phyloP scores from a whole-genome alignment of 2,329 filamentous ascomycete species.

The Pseudogymnoascus sp. region DNA sequence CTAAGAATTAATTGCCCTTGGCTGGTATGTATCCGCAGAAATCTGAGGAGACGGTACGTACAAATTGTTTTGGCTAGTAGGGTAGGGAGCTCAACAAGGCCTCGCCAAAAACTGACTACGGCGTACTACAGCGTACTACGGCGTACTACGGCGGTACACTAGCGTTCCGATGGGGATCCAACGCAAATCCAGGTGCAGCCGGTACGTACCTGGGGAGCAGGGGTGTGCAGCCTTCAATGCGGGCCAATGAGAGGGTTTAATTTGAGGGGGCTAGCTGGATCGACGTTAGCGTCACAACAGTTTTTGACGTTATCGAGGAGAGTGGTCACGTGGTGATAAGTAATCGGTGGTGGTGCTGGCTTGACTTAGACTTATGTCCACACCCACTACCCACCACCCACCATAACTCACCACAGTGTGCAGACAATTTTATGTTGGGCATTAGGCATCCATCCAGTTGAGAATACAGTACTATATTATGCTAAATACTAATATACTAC shows the following conservation, averaged over 20 bases:
- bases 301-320: background rate
- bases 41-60: background rate
- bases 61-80: background rate
- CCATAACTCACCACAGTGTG: background rate
- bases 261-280: background rate
- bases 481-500: background rate
- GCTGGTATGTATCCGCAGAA: too few relatives aligned
- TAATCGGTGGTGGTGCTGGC: background rate
- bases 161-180: constrained; percentile 8
- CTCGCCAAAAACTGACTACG: background rate
- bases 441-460: background rate
- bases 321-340: background rate
- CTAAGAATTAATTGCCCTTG: too few relatives aligned
- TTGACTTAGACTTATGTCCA: background rate
- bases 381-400: too few relatives aligned
- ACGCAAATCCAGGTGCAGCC: background rate
- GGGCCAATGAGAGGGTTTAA: background rate
- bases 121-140: background rate
- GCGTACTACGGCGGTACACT: background rate
- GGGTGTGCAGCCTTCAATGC: background rate
- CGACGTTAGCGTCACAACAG: background rate
- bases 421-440: background rate
- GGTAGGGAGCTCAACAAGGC: constrained; percentile 6
- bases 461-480: background rate
- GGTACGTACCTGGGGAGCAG: background rate